Base-by-base conservation (phyloP, 495 filamentous ascomycete species). In the Tuber melanosporum region DNA sequence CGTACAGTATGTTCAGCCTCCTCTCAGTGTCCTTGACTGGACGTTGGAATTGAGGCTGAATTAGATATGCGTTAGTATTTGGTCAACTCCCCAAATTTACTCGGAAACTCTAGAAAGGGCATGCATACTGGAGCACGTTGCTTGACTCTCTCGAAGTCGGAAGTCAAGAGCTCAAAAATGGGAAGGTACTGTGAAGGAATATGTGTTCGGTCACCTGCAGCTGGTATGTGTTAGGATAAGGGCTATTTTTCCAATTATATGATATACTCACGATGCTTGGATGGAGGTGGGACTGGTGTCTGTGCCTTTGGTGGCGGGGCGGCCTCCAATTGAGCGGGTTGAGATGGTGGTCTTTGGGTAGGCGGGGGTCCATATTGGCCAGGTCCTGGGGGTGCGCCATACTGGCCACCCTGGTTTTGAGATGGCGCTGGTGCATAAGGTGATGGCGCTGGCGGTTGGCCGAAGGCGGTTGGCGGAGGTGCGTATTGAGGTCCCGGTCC, bases 11-110 rank as follows among this genome's bases (percentile, higher is more conserved):
- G 78, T 91, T 92, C 75, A 99, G 87, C 69, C 95, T 89, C 85
- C 96, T 96, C 83, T 97, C 93, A 6, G 94, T 95, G 83, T 99
- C 95, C 72, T 92, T 91, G 57, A 98, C 93, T 83, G 97, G 93
- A 39, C 89, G 87, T 81, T 92, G 91, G 87, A 94, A 98, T 7
- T 90, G 87, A 22, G 90, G 76, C 75, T 76, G 47, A 49, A 70
- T 66, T 73, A 36, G 57, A 36, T 66, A 62, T 62, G 14, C 26
- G 57, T 66, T 36, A 66, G 57, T 66, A 66, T 66, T 69, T n/a
- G 41, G 5, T 71, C 71, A 57, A 49, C 36, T 36, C 12, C 22
- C 45, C 22, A 43, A 47, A 70, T 47, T 71, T 26, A 62, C 52
- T 15, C 71, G 4, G 74, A 80, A 45, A 15, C 6, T 22, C 39